Conservation (phyloP, 202 grass and related monocot species). For the Digitaria exilis region DNA sequence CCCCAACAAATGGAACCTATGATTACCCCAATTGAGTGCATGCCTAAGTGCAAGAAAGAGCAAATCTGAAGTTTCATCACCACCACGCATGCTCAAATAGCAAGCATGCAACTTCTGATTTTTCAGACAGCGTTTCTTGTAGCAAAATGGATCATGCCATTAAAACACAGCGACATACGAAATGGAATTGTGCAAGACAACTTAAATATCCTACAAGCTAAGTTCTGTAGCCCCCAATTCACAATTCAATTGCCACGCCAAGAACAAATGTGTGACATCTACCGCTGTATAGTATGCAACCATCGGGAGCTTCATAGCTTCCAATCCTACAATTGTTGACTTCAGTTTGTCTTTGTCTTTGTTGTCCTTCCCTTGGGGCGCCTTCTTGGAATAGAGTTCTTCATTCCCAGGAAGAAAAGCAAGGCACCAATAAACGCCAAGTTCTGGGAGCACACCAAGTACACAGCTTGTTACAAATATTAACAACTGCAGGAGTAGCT, state of each 20-base stretch:
- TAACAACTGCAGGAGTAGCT: not conserved
- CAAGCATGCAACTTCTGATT: not conserved
- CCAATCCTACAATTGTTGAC: slow-evolving; percentile 26
- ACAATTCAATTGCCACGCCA: slow-evolving; percentile 24
- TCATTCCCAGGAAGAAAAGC: slow-evolving; percentile 76
- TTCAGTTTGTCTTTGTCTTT: slow-evolving; percentile 72
- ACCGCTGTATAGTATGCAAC: slow-evolving; percentile 33
- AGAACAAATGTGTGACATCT: slow-evolving; percentile 41
- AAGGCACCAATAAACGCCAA: slow-evolving; percentile 65
- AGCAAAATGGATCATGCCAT: slow-evolving; percentile 4
- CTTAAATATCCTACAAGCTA: slow-evolving; percentile 37
- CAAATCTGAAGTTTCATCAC: not conserved
- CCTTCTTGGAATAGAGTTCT: slow-evolving; percentile 68
- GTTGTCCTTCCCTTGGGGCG: slow-evolving; percentile 55
- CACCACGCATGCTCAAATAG: not conserved
- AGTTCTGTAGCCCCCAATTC: slow-evolving; percentile 27
- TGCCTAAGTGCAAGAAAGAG: not conserved
- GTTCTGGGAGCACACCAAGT: slow-evolving; percentile 47
- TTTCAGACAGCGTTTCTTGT: slow-evolving; percentile 14
- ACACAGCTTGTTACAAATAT: not conserved
- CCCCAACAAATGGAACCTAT: too few relatives aligned
- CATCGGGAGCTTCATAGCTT: slow-evolving; percentile 14
- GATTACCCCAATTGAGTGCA: not conserved
- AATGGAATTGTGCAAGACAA: slow-evolving; percentile 13
- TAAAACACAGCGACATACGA: too few relatives aligned